Evolutionary conservation across 805 yeast genomes (phyloP).

Genomic region (Lipomyces mesembrius): DNA sequence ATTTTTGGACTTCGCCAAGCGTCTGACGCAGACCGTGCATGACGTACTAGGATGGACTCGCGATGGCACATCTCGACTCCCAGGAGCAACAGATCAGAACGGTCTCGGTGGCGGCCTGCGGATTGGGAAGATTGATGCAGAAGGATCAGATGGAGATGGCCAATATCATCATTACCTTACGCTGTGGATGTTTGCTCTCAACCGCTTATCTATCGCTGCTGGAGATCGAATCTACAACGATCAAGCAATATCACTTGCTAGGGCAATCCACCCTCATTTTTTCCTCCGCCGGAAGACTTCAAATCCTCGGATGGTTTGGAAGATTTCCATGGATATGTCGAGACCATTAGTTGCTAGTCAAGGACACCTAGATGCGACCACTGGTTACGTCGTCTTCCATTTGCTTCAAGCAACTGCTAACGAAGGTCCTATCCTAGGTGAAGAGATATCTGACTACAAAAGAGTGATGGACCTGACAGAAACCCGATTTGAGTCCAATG

Average conservation of each 20-base stretch:
- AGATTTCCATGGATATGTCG: constrained; percentile 16
- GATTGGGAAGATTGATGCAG: constrained; percentile 13
- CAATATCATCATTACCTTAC: constrained; percentile 17
- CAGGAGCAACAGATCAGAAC: constrained; percentile 11
- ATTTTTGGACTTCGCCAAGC: constrained; percentile 9
- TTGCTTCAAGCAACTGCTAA: constrained; percentile 13
- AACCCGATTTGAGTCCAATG: constrained; percentile 7
- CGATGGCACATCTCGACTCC: constrained; percentile 15
- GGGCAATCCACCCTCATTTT: constrained; percentile 15
- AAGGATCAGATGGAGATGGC: constrained; percentile 13
- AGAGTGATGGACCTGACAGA: constrained; percentile 11
- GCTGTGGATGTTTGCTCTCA: constrained; percentile 17
- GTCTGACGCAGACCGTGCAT: constrained; percentile 13
- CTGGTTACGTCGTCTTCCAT: constrained; percentile 12
- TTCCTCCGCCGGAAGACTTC: constrained; percentile 11
- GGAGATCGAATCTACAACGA: constrained; percentile 13
- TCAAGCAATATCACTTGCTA: constrained; percentile 10
- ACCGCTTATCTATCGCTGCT: constrained; percentile 8
- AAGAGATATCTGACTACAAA: constrained; percentile 13
- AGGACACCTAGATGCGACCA: constrained; percentile 12
- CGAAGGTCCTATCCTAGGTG: constrained; percentile 11
- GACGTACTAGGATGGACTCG: constrained; percentile 12
- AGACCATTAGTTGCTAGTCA: constrained; percentile 13
- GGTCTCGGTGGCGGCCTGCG: constrained; percentile 11
- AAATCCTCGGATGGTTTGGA: constrained; percentile 11